Evolutionary conservation across 2,329 filamentous ascomycete genomes (phyloP).

Genomic region (Ophiostoma australiae): DNA sequence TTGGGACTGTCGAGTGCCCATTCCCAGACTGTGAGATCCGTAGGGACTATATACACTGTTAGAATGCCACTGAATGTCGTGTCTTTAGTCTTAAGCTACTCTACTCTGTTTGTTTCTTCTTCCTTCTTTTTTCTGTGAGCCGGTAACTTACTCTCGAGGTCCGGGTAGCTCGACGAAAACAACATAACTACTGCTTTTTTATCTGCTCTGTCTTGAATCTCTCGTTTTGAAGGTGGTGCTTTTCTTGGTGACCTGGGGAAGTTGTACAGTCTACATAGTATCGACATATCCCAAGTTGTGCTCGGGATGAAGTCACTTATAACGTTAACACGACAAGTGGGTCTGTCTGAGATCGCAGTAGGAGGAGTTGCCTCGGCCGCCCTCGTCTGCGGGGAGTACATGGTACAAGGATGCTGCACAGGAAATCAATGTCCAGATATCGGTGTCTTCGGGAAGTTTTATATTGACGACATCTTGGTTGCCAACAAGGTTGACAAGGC

Average conservation of each 20-base stretch:
- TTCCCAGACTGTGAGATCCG: background rate
- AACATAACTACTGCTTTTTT: background rate
- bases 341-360: background rate
- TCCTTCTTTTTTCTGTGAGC: background rate
- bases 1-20: background rate
- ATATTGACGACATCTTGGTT: no score
- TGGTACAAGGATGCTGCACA: background rate
- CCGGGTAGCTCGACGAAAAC: background rate
- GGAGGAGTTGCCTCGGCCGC: background rate
- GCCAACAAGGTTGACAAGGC: no score
- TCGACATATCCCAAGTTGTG: background rate
- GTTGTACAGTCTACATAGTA: background rate
- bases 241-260: background rate
- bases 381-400: background rate
- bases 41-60: background rate
- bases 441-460: background rate
- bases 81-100: background rate
- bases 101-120: background rate
- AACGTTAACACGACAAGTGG: background rate
- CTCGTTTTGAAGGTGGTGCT: background rate
- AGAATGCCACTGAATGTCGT: background rate
- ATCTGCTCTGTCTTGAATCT: background rate
- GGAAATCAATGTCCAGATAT: background rate
- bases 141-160: background rate
- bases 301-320: background rate